phyloP scores from a whole-genome alignment of 2,329 filamentous ascomycete species.

The Aspergillus fumigatus region DNA sequence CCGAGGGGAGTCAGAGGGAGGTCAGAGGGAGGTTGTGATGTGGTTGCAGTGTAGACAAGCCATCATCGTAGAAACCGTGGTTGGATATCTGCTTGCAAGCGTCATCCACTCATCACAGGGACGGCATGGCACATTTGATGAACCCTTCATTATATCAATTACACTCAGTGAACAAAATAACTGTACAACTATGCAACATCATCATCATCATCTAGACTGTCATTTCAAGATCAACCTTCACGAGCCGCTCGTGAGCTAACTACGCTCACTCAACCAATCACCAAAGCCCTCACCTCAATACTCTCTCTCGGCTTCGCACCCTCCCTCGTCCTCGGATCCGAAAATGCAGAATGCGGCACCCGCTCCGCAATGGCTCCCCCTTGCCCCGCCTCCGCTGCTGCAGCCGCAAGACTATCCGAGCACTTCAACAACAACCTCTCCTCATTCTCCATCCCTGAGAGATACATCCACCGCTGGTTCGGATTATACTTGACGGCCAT shows the following conservation, averaged over 20 bases:
- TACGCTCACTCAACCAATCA: conserved; percentile 59
- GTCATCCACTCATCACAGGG: background rate
- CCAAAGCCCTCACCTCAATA: conserved; percentile 81
- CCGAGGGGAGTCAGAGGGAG: background rate
- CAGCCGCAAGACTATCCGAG: conserved; percentile 52
- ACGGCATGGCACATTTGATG: background rate
- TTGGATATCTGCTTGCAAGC: background rate
- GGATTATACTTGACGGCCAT: conserved; percentile 61
- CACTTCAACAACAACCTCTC: conserved; percentile 76
- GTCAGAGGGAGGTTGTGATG: background rate
- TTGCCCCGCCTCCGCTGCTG: conserved; percentile 14
- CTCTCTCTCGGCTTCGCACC: conserved; percentile 74
- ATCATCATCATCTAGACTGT: background rate
- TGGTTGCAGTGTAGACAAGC: background rate
- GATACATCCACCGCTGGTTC: conserved; percentile 70
- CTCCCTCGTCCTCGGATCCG: conserved; percentile 64
- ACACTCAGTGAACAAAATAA: background rate
- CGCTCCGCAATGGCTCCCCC: conserved; percentile 44
- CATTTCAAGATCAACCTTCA: background rate
- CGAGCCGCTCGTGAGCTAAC: no score
- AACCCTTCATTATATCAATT: background rate
- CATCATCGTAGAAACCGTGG: background rate
- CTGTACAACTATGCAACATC: background rate
- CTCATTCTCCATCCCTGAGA: conserved; percentile 69
- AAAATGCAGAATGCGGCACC: conserved; percentile 72